Evolutionary conservation across 768 basidiomycete genomes (phyloP).

Genomic region (Suillus fuscotomentosus): DNA sequence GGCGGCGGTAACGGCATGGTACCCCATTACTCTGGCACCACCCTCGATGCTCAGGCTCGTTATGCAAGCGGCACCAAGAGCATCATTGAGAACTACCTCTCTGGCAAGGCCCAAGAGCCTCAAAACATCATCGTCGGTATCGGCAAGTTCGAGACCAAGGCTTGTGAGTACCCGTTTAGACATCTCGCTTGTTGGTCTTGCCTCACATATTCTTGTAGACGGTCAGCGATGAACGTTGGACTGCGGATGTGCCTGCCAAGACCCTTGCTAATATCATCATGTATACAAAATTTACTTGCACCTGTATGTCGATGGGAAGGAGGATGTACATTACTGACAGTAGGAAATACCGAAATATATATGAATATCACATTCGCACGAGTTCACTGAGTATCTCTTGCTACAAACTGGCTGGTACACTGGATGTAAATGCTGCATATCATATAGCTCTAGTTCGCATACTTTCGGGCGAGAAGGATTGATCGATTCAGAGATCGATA

Average conservation of each 20-base stretch:
- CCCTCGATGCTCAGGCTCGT: conserved; percentile 84
- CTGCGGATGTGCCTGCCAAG: background rate
- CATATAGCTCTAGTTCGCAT: background rate
- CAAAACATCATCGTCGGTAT: conserved; percentile 80
- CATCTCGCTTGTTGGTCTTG: background rate
- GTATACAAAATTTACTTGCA: background rate
- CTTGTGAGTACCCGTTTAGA: conserved; percentile 33
- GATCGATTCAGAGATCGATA: background rate
- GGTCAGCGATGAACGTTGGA: conserved; percentile 11
- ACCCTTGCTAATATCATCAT: background rate
- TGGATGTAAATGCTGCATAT: background rate
- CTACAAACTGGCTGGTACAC: background rate
- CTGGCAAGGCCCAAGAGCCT: conserved; percentile 63
- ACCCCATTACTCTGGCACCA: conserved; percentile 85
- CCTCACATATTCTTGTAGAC: conserved; percentile 6
- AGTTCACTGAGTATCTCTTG: background rate
- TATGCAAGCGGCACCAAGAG: conserved; percentile 73
- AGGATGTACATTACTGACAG: background rate
- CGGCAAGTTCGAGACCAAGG: conserved; percentile 51
- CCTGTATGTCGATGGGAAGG: background rate
- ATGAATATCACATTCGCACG: background rate
- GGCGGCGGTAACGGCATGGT: conserved; percentile 91
- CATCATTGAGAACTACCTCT: conserved; percentile 73
- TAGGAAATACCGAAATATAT: background rate
- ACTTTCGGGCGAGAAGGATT: background rate